Percentiles rank a stretch among this genome's conserved stretches.
These are phyloP conservation scores for Haplosporangium sp. DNA, from an alignment of 371 early-diverging fungal species.

Conservation along the genomic window DNA sequence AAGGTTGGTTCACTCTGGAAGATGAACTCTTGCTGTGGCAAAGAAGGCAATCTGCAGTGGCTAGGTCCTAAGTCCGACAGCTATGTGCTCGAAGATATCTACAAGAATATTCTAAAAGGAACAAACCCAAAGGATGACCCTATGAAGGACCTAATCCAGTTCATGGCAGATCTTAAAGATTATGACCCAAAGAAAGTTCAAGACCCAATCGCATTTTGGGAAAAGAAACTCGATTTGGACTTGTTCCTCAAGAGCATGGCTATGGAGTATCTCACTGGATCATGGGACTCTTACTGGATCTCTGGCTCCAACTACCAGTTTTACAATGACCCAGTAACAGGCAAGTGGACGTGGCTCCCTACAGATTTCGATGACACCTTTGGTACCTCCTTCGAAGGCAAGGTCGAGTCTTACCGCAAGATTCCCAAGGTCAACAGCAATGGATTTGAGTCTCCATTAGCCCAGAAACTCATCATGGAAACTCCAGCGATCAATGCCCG, in stretches of 20 bases:
- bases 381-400: slow-evolving; percentile 33
- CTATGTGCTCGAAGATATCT: slow-evolving; percentile 29
- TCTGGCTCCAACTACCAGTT: slow-evolving; percentile 62
- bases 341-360: slow-evolving; percentile 65
- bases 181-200: slow-evolving; percentile 38
- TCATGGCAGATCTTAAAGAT: slow-evolving; percentile 57
- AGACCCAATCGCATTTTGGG: slow-evolving; percentile 54
- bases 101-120: slow-evolving; percentile 44
- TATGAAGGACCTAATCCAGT: slow-evolving; percentile 51
- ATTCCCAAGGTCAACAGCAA: slow-evolving; percentile 52
- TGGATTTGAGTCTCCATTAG: slow-evolving; percentile 56
- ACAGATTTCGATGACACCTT: slow-evolving; percentile 66
- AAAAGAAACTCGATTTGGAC: slow-evolving; percentile 58
- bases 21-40: slow-evolving; percentile 39
- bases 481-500: slow-evolving; percentile 59
- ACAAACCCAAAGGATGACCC: slow-evolving; percentile 42
- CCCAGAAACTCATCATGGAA: slow-evolving; percentile 54
- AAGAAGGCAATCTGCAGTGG: slow-evolving; percentile 42
- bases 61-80: slow-evolving; percentile 35
- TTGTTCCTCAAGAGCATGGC: slow-evolving; percentile 58
- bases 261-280: slow-evolving; percentile 46
- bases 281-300: slow-evolving; percentile 51
- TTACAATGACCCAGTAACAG: slow-evolving; percentile 58
- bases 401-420: slow-evolving; percentile 55
- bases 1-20: slow-evolving; percentile 47